Base-by-base conservation (phyloP, 805 yeast genomes). In the Candida loeiensis region DNA sequence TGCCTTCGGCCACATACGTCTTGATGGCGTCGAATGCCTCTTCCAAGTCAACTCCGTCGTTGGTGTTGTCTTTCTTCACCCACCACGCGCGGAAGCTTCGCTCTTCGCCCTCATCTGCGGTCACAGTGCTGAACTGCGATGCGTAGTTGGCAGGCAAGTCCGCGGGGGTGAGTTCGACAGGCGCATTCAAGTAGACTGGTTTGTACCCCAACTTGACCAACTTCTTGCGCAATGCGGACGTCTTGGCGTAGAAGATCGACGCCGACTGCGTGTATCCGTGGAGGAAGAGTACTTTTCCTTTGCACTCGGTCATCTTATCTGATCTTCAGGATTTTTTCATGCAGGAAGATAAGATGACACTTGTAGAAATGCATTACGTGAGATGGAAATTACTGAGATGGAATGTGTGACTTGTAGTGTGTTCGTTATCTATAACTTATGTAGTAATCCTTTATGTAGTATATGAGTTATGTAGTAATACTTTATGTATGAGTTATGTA, bases 261-360 rank as follows among this genome's bases (percentile, higher is more conserved):
- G 91, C 91, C 46, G 81, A 83, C 69, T 91, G 96, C 12, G 90
- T 79, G 61, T 81, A 89, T 0, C 99, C 98, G 49, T 91, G 99
- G 20, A 93, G 66, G 61, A 93, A 91, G n/a, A 91, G 68, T 19
- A 91, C 71, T 50, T 80, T 80, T 9, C 69, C 74, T 33, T 35
- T 35, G 21, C 6, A 24, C n/a, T n/a, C 4, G 9, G 27, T 12
- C 27, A 25, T 25, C 25, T 12, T 18, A 11, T 15, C n/a, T n/a
- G n/a, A n/a, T n/a, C n/a, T n/a, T n/a, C n/a, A n/a, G n/a, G n/a
- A n/a, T n/a, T n/a, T n/a, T n/a, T n/a, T n/a, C n/a, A n/a, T n/a
- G n/a, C n/a, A n/a, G n/a, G n/a, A n/a, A n/a, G n/a, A n/a, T n/a
- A n/a, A n/a, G n/a, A n/a, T n/a, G n/a, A n/a, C n/a, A n/a, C n/a